Conservation (phyloP, 2,329 filamentous ascomycete species). For the Pezicula neosporulosa region DNA sequence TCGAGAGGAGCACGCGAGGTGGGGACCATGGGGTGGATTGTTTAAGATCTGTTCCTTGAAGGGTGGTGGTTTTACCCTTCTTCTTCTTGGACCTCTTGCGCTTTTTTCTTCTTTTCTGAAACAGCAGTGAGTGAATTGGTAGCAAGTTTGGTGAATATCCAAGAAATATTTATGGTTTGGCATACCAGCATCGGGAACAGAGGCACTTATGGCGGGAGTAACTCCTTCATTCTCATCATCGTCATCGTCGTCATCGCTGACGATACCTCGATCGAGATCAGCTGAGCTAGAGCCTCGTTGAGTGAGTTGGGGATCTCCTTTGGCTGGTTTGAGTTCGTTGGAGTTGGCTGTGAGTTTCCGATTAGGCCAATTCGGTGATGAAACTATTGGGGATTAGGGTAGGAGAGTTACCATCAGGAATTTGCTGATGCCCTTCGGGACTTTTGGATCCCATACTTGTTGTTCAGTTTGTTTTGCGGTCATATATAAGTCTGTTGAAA, state of each 20-base stretch:
- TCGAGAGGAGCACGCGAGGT: slow-evolving; percentile 68
- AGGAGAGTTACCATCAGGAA: slow-evolving; percentile 13
- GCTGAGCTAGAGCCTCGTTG: slow-evolving; percentile 13
- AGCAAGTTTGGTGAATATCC: too few species aligned
- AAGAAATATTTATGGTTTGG: background rate
- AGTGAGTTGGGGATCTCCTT: slow-evolving; percentile 5
- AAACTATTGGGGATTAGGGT: too few species aligned
- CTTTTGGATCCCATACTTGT: slow-evolving; percentile 19
- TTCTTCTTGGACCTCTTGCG: slow-evolving; percentile 75
- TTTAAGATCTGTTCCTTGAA: slow-evolving; percentile 37
- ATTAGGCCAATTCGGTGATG: too few species aligned
- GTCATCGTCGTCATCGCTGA: slow-evolving; percentile 15
- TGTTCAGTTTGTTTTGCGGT: background rate
- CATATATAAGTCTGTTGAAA: too few species aligned
- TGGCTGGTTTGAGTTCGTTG: slow-evolving; percentile 12
- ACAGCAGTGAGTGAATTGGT: background rate
- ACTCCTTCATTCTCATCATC: slow-evolving; percentile 11
- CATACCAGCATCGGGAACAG: slow-evolving; percentile 12
- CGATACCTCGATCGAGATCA: slow-evolving; percentile 19
- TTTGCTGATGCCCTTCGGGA: slow-evolving; percentile 18
- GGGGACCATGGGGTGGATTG: slow-evolving; percentile 75
- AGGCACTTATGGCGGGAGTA: slow-evolving; percentile 8
- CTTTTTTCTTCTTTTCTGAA: slow-evolving; percentile 63
- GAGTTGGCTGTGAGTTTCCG: slow-evolving; percentile 14
- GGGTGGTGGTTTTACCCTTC: slow-evolving; percentile 56